These are phyloP conservation scores for grape (Vitis vinifera) DNA, from an alignment of 164 flowering plant genomes.

Conservation along the genomic window DNA sequence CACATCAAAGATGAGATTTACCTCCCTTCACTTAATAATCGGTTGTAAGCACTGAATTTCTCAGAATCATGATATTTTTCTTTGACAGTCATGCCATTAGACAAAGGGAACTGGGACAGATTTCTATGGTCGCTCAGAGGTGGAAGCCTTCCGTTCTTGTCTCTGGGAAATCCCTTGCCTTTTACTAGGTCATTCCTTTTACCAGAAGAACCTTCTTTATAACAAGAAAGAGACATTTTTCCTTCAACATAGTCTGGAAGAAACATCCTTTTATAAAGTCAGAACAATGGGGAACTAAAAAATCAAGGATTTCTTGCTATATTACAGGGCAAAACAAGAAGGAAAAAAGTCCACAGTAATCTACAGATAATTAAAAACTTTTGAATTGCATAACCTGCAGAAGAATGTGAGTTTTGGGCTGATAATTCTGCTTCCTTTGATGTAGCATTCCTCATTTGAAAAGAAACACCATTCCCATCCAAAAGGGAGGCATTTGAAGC, in stretches of 20 bases:
- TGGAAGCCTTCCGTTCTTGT: constrained; percentile 23
- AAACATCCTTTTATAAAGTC: constrained; percentile 10
- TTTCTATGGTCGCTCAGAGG: constrained; percentile 14
- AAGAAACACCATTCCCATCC: constrained; percentile 22
- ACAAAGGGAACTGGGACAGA: constrained; percentile 13
- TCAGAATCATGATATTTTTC: constrained; percentile 27
- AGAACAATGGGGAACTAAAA: constrained; percentile 1
- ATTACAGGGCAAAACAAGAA: background rate
- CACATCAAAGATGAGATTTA: constrained; percentile 15
- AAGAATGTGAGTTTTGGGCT: constrained; percentile 15
- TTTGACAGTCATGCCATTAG: constrained; percentile 29
- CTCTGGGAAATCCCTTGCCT: constrained; percentile 21
- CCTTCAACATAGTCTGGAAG: constrained; percentile 33
- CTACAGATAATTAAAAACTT: too few species aligned
- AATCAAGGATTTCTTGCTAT: background rate
- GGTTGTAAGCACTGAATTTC: constrained; percentile 46
- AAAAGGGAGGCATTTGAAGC: constrained; percentile 22
- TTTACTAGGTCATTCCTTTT: constrained; percentile 28
- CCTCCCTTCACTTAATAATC: constrained; percentile 70
- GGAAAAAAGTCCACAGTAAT: background rate
- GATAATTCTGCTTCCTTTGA: constrained; percentile 23
- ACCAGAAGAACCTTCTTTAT: constrained; percentile 27
- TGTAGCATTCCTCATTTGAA: constrained; percentile 9
- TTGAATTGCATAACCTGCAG: constrained; percentile 38
- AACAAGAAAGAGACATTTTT: constrained; percentile 21